These are phyloP conservation scores for Stachybotrys chlorohalonatus DNA, from an alignment of 2,329 filamentous ascomycete species.

Conservation along the genomic window DNA sequence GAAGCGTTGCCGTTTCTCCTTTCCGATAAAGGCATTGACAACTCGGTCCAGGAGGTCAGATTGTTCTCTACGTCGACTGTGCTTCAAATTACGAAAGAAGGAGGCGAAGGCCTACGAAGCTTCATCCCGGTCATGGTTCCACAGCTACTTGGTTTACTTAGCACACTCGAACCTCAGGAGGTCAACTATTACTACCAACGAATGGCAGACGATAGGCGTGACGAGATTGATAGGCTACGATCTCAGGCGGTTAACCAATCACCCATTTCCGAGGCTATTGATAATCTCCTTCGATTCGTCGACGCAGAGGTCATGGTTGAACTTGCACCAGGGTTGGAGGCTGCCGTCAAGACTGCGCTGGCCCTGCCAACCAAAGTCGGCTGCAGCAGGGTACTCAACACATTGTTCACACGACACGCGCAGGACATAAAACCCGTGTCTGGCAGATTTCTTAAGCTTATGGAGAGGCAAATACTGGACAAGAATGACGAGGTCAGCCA, in stretches of 20 bases:
- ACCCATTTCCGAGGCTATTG: conserved; percentile 86
- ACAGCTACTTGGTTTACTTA: conserved; percentile 71
- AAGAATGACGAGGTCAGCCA: conserved; percentile 89
- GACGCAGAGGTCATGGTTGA: conserved; percentile 70
- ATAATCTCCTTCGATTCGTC: conserved; percentile 76
- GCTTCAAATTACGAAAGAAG: conserved; percentile 82
- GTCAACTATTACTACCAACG: conserved; percentile 92
- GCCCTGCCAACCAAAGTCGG: conserved; percentile 93
- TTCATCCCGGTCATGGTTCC: conserved; percentile 78
- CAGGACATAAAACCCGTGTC: conserved; percentile 68
- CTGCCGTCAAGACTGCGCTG: conserved; percentile 74
- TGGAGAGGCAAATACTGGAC: conserved; percentile 78
- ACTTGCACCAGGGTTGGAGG: conserved; percentile 63
- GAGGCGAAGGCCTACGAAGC: conserved; percentile 65
- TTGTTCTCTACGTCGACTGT: conserved; percentile 75
- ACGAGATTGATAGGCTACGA: conserved; percentile 82
- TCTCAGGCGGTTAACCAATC: conserved; percentile 74
- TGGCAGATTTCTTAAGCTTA: conserved; percentile 63
- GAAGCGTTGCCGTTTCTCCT: conserved; percentile 86
- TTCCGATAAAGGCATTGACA: conserved; percentile 83
- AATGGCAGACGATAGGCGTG: conserved; percentile 75
- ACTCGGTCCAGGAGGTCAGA: conserved; percentile 78
- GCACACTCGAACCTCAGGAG: conserved; percentile 78
- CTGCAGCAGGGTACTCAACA: conserved; percentile 75
- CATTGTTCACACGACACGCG: conserved; percentile 71